Evolutionary conservation across 768 basidiomycete genomes (phyloP).

Genomic region (Heimioporus sp.): DNA sequence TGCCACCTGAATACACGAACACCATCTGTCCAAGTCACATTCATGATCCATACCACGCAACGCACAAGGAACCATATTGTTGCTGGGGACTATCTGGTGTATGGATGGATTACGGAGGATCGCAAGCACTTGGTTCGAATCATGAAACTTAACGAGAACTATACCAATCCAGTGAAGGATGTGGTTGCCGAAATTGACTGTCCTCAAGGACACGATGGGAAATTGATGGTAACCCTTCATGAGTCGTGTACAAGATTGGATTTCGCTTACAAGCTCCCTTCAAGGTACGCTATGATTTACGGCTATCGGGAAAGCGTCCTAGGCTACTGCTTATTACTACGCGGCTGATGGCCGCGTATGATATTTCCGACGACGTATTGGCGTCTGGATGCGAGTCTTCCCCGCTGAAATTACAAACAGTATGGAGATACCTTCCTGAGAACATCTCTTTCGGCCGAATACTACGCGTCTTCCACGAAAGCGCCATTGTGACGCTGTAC

Average conservation of each 20-base stretch:
- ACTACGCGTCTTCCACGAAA: slow-evolving; percentile 26
- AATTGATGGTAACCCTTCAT: slow-evolving; percentile 18
- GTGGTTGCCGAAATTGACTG: slow-evolving; percentile 26
- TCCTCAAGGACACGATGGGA: slow-evolving; percentile 25
- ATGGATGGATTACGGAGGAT: slow-evolving; percentile 30
- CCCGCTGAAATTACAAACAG: slow-evolving; percentile 6
- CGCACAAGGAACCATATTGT: slow-evolving; percentile 26
- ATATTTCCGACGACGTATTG: slow-evolving; percentile 21
- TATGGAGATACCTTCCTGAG: slow-evolving; percentile 22
- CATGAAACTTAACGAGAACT: slow-evolving; percentile 29
- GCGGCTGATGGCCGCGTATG: slow-evolving; percentile 28
- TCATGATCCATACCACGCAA: slow-evolving; percentile 21
- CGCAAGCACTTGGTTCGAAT: slow-evolving; percentile 28
- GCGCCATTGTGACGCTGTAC: slow-evolving; percentile 25
- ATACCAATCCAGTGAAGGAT: slow-evolving; percentile 20
- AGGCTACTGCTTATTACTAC: slow-evolving; percentile 24
- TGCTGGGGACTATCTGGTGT: slow-evolving; percentile 25
- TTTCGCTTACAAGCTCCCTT: not conserved
- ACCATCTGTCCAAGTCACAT: slow-evolving; percentile 24
- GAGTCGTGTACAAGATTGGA: too few relatives aligned
- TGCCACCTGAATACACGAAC: slow-evolving; percentile 25
- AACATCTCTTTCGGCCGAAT: slow-evolving; percentile 27
- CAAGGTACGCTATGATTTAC: slow-evolving; percentile 29
- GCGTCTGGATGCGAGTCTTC: slow-evolving; percentile 7
- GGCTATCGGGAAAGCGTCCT: slow-evolving; percentile 25